phyloP scores from a whole-genome alignment of 305 asterid species.

The Salvia sclarea region DNA sequence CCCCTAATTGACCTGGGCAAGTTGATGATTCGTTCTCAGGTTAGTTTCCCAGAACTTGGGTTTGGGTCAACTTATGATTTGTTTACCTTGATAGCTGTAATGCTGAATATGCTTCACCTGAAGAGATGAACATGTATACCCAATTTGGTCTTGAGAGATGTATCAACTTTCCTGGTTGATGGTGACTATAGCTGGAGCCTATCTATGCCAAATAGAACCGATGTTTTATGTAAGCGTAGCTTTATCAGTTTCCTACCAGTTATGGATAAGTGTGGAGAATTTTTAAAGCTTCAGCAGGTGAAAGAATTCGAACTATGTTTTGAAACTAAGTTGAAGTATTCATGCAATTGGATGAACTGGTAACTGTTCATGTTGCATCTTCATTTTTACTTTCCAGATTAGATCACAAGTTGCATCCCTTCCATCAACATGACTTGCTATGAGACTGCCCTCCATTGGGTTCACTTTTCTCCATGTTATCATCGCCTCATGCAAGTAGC shows the following conservation, averaged over 20 bases:
- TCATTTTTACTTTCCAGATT: slow-evolving; percentile 56
- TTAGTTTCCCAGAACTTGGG: slow-evolving; percentile 35
- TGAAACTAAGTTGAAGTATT: slow-evolving; percentile 22
- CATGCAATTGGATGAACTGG: slow-evolving; percentile 10
- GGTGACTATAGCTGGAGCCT: slow-evolving; percentile 87
- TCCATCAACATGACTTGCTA: slow-evolving; percentile 81
- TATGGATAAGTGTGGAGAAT: slow-evolving; percentile 84
- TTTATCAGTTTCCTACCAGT: slow-evolving; percentile 68
- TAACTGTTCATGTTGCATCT: slow-evolving; percentile 11
- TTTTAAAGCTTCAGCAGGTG: slow-evolving; percentile 96
- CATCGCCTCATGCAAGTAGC: slow-evolving; percentile 93
- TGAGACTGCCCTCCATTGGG: slow-evolving; percentile 85
- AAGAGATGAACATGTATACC: slow-evolving; percentile 77
- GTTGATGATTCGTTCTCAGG: slow-evolving; percentile 83
- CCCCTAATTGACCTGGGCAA: slow-evolving; percentile 95
- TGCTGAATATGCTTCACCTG: slow-evolving; percentile 62
- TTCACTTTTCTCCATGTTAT: slow-evolving; percentile 92
- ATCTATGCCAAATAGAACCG: slow-evolving; percentile 37
- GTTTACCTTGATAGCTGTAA: slow-evolving; percentile 33
- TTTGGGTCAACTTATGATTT: slow-evolving; percentile 24
- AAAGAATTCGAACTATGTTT: slow-evolving; percentile 21
- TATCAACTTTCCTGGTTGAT: slow-evolving; percentile 91
- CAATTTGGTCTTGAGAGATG: slow-evolving; percentile 85
- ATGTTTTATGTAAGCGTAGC: slow-evolving; percentile 46
- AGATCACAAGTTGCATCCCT: slow-evolving; percentile 68